Base-by-base conservation (phyloP, 1,284 basidiomycete genomes). In the Chalciporus sp. region DNA sequence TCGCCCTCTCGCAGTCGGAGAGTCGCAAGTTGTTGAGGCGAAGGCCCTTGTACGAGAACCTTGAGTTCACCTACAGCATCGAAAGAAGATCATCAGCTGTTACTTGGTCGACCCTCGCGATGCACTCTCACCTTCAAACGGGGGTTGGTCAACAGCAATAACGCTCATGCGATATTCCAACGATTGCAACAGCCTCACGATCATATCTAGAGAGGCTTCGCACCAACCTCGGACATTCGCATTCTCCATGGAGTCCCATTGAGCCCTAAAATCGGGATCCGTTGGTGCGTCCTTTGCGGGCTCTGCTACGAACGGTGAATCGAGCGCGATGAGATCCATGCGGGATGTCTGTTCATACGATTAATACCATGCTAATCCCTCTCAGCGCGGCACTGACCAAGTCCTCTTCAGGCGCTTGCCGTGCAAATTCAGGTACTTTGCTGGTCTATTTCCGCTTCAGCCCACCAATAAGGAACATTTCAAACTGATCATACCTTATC, bases 241-340 rank as follows among this genome's bases (percentile, higher is more conserved):
- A 47, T 71, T 72, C 51, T 77, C 74, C 41, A 83, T 70, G 5
- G 71, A 62, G 45, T 82, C 75, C 88, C 88, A 90, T 4, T 72
- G 63, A 16, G 52, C 64, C 59, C 80, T 76, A 62, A 90, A 88
- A 49, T 82, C 78, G 10, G 61, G 55, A 19, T 76, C 69, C 3
- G 31, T 48, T 16, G 58, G 49, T 45, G 33, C 53, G 39, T 52
- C 57, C 53, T 64, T 58, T 40, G 55, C 42, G 43, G 76, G 73
- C 55, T 85, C 83, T 16, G 75, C 64, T 42, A 81, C 69, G 69
- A 85, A 86, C 1, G 86, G 85, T 1, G 85, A 83, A 64, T 90
- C 88, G 28, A 91, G 76, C 7, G 80, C 71, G 57, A 91, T 89
- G 42, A 90, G 76, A 66, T 89, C 85, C 35, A 74, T 68, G 28